phyloP scores from a whole-genome alignment of 2,329 filamentous ascomycete genomes.

The Tolypocladium inflatum region DNA sequence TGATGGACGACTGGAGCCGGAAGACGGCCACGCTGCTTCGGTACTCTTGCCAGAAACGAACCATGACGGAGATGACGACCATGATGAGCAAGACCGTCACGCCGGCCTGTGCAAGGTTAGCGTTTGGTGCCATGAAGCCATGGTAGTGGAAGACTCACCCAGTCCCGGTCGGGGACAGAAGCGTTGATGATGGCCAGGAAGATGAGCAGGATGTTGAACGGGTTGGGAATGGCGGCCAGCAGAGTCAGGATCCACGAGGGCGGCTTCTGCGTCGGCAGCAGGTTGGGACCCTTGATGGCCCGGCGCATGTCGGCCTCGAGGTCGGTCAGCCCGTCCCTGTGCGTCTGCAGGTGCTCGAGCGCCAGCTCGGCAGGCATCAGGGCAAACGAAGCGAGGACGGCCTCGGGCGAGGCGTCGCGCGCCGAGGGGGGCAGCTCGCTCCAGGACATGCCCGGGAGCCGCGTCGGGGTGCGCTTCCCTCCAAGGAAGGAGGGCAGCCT shows the following conservation, averaged over 20 bases:
- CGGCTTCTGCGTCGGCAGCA: conserved; percentile 13
- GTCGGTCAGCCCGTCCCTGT: conserved; percentile 10
- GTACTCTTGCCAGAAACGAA: conserved; percentile 19
- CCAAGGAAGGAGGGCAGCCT: background rate
- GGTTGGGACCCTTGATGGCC: conserved; percentile 11
- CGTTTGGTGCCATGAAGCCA: too few relatives aligned
- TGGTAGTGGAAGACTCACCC: conserved; percentile 3
- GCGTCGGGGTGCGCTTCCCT: background rate
- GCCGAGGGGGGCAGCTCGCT: conserved; percentile 3
- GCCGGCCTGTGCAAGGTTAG: conserved; percentile 5
- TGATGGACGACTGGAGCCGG: conserved; percentile 14
- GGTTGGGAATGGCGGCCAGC: conserved; percentile 15
- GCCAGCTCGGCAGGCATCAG: conserved; percentile 7
- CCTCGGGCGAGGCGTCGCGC: conserved; percentile 8
- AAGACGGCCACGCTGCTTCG: conserved; percentile 15
- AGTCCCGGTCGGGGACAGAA: conserved; percentile 9
- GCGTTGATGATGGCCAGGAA: conserved; percentile 15
- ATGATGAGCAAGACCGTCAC: conserved; percentile 15
- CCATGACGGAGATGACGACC: conserved; percentile 14
- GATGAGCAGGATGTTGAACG: conserved; percentile 14
- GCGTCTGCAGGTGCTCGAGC: conserved; percentile 11
- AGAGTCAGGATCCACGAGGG: conserved; percentile 16
- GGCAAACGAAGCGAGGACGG: conserved; percentile 11
- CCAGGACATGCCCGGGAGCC: conserved; percentile 5
- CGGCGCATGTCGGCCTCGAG: conserved; percentile 12